phyloP scores from a whole-genome alignment of 176 grass and related monocot species.

The Neostapfia colusana region DNA sequence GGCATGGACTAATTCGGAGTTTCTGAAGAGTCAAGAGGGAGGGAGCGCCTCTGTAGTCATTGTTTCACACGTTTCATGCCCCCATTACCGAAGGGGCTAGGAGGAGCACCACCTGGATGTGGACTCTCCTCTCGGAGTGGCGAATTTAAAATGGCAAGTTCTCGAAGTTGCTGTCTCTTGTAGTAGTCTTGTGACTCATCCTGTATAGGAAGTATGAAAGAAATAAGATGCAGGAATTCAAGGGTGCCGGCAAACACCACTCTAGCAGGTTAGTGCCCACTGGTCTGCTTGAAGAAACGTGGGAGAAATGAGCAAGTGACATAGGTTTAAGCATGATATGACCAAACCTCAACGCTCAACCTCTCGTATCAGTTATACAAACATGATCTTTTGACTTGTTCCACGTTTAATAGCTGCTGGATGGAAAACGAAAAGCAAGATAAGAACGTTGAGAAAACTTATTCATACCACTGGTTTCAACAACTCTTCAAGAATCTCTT shows the following conservation, averaged over 20 bases:
- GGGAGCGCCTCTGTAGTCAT: slow-evolving; percentile 44
- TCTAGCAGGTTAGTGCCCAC: neutral
- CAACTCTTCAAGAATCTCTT: slow-evolving; percentile 93
- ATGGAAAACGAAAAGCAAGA: neutral
- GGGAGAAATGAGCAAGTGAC: neutral
- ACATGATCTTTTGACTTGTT: neutral
- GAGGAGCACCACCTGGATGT: slow-evolving; percentile 50
- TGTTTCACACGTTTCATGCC: slow-evolving; percentile 72
- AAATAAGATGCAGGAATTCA: slow-evolving; percentile 5
- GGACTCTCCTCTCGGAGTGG: slow-evolving; percentile 62
- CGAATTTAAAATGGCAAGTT: slow-evolving; percentile 66
- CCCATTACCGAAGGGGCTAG: slow-evolving; percentile 53
- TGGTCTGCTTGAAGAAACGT: slow-evolving; percentile 16
- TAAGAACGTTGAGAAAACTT: neutral
- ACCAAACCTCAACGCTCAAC: neutral
- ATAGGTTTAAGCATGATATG: neutral
- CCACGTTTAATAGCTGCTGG: neutral
- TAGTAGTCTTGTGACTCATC: slow-evolving; percentile 69
- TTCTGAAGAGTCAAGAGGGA: slow-evolving; percentile 44
- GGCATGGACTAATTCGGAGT: slow-evolving; percentile 38
- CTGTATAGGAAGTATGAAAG: slow-evolving; percentile 24
- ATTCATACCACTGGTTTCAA: slow-evolving; percentile 86
- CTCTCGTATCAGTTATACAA: neutral
- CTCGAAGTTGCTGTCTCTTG: slow-evolving; percentile 69
- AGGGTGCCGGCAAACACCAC: neutral